phyloP scores from a whole-genome alignment of 108 stramenopile species.

The Schizochytrium sp. region DNA sequence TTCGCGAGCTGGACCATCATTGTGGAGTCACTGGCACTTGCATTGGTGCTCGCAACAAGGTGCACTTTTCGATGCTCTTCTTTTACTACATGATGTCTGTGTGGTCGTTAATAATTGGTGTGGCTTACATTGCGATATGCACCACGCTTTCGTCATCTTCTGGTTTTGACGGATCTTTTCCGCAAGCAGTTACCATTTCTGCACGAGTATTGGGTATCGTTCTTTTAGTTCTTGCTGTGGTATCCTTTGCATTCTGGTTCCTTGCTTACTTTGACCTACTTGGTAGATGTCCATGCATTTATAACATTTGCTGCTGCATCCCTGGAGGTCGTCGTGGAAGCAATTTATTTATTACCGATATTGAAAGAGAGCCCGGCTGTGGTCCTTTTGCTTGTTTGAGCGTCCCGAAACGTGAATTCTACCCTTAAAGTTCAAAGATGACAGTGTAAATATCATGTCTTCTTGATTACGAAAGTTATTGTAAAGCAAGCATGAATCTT shows the following conservation, averaged over 20 bases:
- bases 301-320: neutral
- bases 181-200: neutral
- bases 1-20: slow-evolving; percentile 57
- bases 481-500: no score
- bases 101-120: slow-evolving; percentile 8
- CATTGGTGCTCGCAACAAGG: slow-evolving; percentile 55
- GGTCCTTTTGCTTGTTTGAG: neutral
- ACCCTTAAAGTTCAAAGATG: neutral
- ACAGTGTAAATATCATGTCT: no score
- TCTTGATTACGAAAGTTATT: no score
- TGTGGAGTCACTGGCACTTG: slow-evolving; percentile 48
- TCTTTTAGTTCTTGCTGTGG: neutral
- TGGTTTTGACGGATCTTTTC: neutral
- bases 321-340: neutral
- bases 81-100: slow-evolving; percentile 55
- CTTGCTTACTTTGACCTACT: slow-evolving; percentile 45
- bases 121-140: slow-evolving; percentile 16
- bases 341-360: neutral
- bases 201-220: neutral
- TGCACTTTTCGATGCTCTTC: slow-evolving; percentile 51
- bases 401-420: slow-evolving; percentile 35
- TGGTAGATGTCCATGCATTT: neutral
- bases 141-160: neutral
- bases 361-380: slow-evolving; percentile 30
- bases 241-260: neutral